Evolutionary conservation across 805 yeast species (phyloP).

Genomic region (Zygosaccharomyces siamensis): DNA sequence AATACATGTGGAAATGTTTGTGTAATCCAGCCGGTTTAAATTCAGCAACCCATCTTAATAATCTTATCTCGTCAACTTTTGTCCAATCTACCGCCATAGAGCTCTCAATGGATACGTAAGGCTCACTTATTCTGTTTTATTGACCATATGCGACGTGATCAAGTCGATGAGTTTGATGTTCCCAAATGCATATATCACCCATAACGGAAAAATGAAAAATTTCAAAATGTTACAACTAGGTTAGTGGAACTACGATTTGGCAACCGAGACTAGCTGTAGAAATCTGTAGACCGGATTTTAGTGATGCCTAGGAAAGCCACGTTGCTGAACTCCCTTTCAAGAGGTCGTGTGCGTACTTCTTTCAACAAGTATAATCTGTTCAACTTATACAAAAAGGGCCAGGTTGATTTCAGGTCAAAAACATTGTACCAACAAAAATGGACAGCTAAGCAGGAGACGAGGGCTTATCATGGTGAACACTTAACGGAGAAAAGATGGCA

Average conservation of each 20-base stretch:
- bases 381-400: constrained; percentile 74
- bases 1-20: constrained; percentile 41
- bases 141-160: background rate
- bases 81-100: constrained; percentile 44
- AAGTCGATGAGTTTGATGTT: background rate
- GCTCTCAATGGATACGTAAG: background rate
- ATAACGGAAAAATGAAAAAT: constrained; percentile 1
- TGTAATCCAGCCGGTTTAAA: constrained; percentile 62
- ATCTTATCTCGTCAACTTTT: constrained; percentile 54
- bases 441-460: constrained; percentile 83
- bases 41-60: constrained; percentile 58
- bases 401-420: constrained; percentile 48
- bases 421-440: constrained; percentile 91
- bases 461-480: constrained; percentile 95
- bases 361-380: constrained; percentile 89
- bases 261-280: background rate
- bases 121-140: background rate
- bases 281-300: background rate
- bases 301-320: constrained; percentile 60
- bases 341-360: constrained; percentile 79
- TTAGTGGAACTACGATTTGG: background rate
- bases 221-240: background rate
- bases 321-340: constrained; percentile 50
- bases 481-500: constrained; percentile 81
- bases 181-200: constrained; percentile 1